A percentile compares a stretch with the other conserved stretches of the same genome.
These are phyloP conservation scores for Phytophthora tubulina DNA, from an alignment of 352 stramenopile genomes.

Conservation along the genomic window DNA sequence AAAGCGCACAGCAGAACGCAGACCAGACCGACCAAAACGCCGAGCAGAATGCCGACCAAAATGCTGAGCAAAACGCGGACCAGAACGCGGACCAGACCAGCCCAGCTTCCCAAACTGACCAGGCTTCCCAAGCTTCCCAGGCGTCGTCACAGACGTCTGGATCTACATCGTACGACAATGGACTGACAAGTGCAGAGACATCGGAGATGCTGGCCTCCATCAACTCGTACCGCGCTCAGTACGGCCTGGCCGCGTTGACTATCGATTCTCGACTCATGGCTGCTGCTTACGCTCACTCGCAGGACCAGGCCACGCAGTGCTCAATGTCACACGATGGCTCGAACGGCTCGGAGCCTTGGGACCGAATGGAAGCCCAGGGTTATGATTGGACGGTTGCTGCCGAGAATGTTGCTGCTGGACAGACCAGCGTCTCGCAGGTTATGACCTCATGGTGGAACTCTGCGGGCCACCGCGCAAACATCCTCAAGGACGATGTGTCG, in stretches of 20 bases:
- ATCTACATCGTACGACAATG: conserved; percentile 44
- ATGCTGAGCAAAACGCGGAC: conserved; percentile 12
- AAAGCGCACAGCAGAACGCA: conserved; percentile 15
- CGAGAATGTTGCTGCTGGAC: conserved; percentile 68
- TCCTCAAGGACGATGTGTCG: conserved; percentile 53
- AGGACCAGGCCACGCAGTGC: conserved; percentile 55
- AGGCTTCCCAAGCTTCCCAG: not conserved
- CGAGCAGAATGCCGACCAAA: conserved; percentile 9
- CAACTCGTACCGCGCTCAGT: conserved; percentile 59
- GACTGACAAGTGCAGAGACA: conserved; percentile 43
- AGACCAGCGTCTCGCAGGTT: conserved; percentile 44
- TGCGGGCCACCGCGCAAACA: conserved; percentile 56
- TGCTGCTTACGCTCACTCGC: conserved; percentile 52
- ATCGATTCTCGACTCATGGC: conserved; percentile 48
- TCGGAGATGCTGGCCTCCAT: conserved; percentile 58
- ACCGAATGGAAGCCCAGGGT: conserved; percentile 47
- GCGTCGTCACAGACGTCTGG: conserved; percentile 19
- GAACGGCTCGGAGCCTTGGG: conserved; percentile 47
- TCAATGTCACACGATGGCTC: conserved; percentile 55
- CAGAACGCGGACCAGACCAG: conserved; percentile 16
- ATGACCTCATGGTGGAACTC: conserved; percentile 72
- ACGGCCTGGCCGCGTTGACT: conserved; percentile 47
- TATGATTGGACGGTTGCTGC: conserved; percentile 52
- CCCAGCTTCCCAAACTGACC: conserved; percentile 12
- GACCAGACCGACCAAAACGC: conserved; percentile 7